Evolutionary conservation across 331 rosid genomes (phyloP), one percentile per base, ranked within the genome.

Genomic region (Quercus phellos): DNA sequence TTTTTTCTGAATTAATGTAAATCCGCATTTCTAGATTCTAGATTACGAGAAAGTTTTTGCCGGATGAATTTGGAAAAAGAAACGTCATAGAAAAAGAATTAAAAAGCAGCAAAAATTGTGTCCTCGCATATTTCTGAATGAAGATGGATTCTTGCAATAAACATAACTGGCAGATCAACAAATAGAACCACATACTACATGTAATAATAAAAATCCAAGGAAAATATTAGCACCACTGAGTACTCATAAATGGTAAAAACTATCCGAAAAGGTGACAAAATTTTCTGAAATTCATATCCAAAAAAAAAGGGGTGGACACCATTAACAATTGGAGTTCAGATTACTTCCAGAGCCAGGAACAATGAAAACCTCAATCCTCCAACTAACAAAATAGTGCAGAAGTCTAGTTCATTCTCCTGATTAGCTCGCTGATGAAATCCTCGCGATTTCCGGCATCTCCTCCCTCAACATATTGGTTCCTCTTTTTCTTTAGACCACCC

Each of bases 391-490:
- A 43, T 73, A 60, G 4, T 1, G 46, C 18, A n/a, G 35, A 27
- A 51, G 56, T 51, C 82, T 90, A 94, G 67, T 92, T 92, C 97
- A 92, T 94, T 78, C 98, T 89, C 80, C 96, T 87, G 80, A 92
- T 94, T 32, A 94, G 92, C 89, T 94, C 97, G 50, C 90, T 94
- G 83, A 92, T 90, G 78, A 58, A 92, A 61, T 92, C 90, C 86
- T 94, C 97, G 9, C 91, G 83, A 82, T 90, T 94, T 9, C 98
- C 95, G 0, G 97, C 97, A 83, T 94, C 98, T 38, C 97, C 98
- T 2, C 98, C 98, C 73, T 89, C 97, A 12, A 92, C 97, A 27
- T 94, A 92, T 68, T 94, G 97, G 89, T 94, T 92, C 73, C 38
- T 34, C 38, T 5, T 34, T 5, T 34, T 34, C 38, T 34, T 5